Percentiles rank a stretch among this genome's conserved stretches.
Evolutionary conservation across 1,139 yeast genomes (phyloP).

Genomic region (Lodderomyces pseudojiufengensis): DNA sequence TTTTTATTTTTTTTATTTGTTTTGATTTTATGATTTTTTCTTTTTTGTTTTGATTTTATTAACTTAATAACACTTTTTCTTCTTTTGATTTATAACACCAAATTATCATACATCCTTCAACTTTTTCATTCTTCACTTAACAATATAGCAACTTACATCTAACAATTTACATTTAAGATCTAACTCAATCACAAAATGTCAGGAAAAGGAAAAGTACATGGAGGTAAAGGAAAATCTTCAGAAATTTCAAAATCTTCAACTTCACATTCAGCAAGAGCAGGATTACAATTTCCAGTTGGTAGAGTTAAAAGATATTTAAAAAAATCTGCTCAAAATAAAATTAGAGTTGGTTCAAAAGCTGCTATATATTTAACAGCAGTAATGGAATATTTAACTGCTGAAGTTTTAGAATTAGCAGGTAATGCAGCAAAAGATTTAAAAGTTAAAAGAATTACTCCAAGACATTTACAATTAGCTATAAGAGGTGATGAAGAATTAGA

Average conservation of each 20-base stretch:
- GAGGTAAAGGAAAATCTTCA: slow-evolving; percentile 93
- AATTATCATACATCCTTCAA: no score
- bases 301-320: slow-evolving; percentile 95
- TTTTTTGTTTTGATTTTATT: slow-evolving; percentile 7
- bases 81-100: slow-evolving; percentile 8
- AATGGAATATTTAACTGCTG: slow-evolving; percentile 95
- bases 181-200: slow-evolving; percentile 50
- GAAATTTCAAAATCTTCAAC: slow-evolving; percentile 60
- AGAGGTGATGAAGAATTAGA: slow-evolving; percentile 99
- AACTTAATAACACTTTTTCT: no score
- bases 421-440: slow-evolving; percentile 98
- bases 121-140: no score
- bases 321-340: slow-evolving; percentile 85
- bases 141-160: no score
- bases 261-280: slow-evolving; percentile 96
- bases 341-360: slow-evolving; percentile 96
- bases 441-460: slow-evolving; percentile 97
- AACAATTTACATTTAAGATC: background rate
- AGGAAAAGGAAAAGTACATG: slow-evolving; percentile 86
- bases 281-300: slow-evolving; percentile 97
- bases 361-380: slow-evolving; percentile 97
- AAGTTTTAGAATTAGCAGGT: slow-evolving; percentile 97
- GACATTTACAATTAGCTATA: slow-evolving; percentile 96
- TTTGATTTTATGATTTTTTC: no score
- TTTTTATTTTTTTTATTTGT: no score